Base-by-base conservation (phyloP, 1,139 yeast species). In the Lodderomyces margitis region DNA sequence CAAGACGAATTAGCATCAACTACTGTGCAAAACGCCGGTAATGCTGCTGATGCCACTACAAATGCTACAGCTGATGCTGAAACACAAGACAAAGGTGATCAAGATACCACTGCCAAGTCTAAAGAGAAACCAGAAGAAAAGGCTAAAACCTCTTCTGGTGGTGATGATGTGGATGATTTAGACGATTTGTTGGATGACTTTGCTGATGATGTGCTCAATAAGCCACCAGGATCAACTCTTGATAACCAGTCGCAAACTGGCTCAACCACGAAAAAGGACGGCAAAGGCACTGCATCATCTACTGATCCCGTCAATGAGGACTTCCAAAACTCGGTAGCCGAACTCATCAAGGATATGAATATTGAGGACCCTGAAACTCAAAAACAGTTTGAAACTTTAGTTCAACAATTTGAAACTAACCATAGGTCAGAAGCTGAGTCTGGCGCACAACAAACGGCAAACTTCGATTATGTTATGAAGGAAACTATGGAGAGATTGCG, bases 401-500 rank as follows among this genome's bases (percentile, higher is more conserved):
- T 67, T 63, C 59, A 72, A 66, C 60, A 80, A 66, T 57, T 69
- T 69, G 65, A 68, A 62, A 49, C 56, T 38, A 51, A 64, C 37
- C 66, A 63, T 46, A 53, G 65, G 42, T 61, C 61, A 21, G 71
- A 63, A n/a, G 60, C 66, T 21, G 66, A 66, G 21, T 62, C 66
- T 10, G 68, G 63, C 24, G 59, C 64, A 7, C 52, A 54, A 19
- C 50, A 59, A 41, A 65, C 70, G 20, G 64, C 61, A 24, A 75
- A 77, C 44, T 85, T 91, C 56, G 87, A 87, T 54, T 79, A 78
- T 45, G 87, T 92, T 7, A 86, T 91, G 60, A 78, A 87, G 41
- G 83, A 81, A 46, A 88, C 98, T 0, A 77, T 89, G 73, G 82
- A 83, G 55, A 74, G 97, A 49, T 69, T 91, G 57, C 76, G 83